Percentiles rank a stretch among this genome's conserved stretches.
phyloP scores from a whole-genome alignment of 2,329 filamentous ascomycete species.

The Talaromyces sp. region DNA sequence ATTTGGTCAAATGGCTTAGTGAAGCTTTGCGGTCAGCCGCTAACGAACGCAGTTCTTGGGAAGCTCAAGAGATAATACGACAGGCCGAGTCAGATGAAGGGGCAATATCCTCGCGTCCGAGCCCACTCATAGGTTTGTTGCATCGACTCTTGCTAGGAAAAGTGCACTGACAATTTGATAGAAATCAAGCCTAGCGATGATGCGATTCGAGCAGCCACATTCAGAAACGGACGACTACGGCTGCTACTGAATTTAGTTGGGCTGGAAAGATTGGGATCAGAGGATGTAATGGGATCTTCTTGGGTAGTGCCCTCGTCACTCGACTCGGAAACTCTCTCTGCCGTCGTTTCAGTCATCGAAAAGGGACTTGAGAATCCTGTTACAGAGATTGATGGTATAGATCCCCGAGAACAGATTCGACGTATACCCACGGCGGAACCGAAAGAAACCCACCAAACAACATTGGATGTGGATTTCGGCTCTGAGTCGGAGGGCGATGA shows the following conservation, averaged over 20 bases:
- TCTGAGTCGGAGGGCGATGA: constrained; percentile 65
- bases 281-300: constrained; percentile 69
- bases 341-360: constrained; percentile 68
- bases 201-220: constrained; percentile 68
- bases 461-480: constrained; percentile 60
- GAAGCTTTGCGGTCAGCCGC: constrained; percentile 64
- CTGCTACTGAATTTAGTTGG: constrained; percentile 76
- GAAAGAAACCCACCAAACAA: constrained; percentile 29
- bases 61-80: constrained; percentile 64
- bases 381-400: constrained; percentile 68
- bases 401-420: constrained; percentile 74
- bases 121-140: constrained; percentile 47
- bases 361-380: constrained; percentile 76
- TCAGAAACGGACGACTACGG: constrained; percentile 83
- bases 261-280: constrained; percentile 60
- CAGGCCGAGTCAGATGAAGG: constrained; percentile 38
- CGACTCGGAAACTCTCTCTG: constrained; percentile 62
- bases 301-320: constrained; percentile 74
- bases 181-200: constrained; percentile 63
- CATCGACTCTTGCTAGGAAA: background rate
- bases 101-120: constrained; percentile 22
- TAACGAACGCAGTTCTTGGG: constrained; percentile 73
- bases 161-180: constrained; percentile 33
- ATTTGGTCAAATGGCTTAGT: constrained; percentile 79
- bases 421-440: constrained; percentile 56